Evolutionary conservation across 2,329 filamentous ascomycete genomes (phyloP).

Genomic region (Helicocarpus griseus): DNA sequence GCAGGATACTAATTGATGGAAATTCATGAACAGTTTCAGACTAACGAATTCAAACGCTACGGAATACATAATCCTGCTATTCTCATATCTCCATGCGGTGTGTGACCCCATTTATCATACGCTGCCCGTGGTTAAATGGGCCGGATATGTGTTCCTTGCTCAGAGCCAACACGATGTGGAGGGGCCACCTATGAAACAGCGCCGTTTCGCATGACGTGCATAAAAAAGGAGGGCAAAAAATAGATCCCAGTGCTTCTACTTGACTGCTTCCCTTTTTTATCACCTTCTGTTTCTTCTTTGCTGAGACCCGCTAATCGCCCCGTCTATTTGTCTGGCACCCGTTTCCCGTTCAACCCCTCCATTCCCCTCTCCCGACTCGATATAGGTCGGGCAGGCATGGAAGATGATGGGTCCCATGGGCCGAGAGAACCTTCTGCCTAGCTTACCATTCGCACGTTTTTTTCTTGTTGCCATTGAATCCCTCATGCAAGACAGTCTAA

Average conservation of each 20-base stretch:
- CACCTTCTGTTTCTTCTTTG: background rate
- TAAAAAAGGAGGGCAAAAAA: background rate
- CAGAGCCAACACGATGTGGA: background rate
- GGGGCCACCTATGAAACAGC: background rate
- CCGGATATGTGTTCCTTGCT: background rate
- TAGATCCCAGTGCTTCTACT: background rate
- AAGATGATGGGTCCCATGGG: background rate
- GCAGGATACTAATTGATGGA: too few species aligned
- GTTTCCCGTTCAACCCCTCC: background rate
- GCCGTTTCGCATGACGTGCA: background rate
- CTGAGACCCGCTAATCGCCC: background rate
- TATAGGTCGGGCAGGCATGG: background rate
- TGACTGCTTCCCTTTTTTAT: background rate
- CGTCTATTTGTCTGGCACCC: background rate
- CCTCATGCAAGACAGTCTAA: constrained; percentile 1
- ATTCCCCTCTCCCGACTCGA: background rate
- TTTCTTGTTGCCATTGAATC: background rate
- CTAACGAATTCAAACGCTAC: background rate
- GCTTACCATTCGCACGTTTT: background rate
- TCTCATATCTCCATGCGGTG: too few species aligned
- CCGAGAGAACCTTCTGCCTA: background rate
- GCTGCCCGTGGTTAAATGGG: background rate
- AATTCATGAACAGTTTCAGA: background rate
- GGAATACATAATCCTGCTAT: background rate
- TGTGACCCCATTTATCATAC: too few species aligned